Base-by-base conservation (phyloP, 305 asterid genomes). In the Rubia occidens region DNA sequence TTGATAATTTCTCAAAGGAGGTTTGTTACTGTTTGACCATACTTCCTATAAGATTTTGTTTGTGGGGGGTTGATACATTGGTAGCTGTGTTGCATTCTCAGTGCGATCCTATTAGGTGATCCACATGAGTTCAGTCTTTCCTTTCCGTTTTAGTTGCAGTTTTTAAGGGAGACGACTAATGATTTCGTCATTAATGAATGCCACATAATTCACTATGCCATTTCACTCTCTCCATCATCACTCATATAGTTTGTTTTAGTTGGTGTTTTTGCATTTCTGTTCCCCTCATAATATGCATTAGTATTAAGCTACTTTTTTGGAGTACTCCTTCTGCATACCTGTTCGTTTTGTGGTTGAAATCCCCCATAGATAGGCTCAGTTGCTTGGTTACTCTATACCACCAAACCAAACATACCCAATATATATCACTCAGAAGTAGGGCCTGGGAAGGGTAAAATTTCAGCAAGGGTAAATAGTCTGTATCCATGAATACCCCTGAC, bases 1-100 rank as follows among this genome's bases (percentile, higher is more conserved):
- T 94, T 71, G 97, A 94, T 83, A 94, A 94, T 81, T 87, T 90
- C 72, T 87, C 99, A 9, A 91, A 87, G 85, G 99, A 94, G 98
- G 98, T 94, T 76, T 76, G 95, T 79, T 11, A 45, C 56, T n/a
- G 47, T 56, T 39, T 68, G 54, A 49, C n/a, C 68, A 44, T 42
- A 59, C 54, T 47, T 73, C 60, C 32, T 5, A 13, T 51, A 51
- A 2, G 9, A 51, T 15, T 15, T 15, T 17, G 4, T 4, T 51
- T 6, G 4, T 51, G 8, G 7, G 54, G 54, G 13, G 37, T 32
- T 35, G 6, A n/a, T 37, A 37, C n/a, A 11, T 45, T 49, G 49
- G 60, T 21, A 18, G 24, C 56, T n/a, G 4, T 18, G 45, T 21
- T 47, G 73, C 66, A 20, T 24, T 69, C 60, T 32, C 37, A 2